These are phyloP conservation scores for Anethum foeniculum DNA, from an alignment of 140 eudicot species.

Conservation along the genomic window DNA sequence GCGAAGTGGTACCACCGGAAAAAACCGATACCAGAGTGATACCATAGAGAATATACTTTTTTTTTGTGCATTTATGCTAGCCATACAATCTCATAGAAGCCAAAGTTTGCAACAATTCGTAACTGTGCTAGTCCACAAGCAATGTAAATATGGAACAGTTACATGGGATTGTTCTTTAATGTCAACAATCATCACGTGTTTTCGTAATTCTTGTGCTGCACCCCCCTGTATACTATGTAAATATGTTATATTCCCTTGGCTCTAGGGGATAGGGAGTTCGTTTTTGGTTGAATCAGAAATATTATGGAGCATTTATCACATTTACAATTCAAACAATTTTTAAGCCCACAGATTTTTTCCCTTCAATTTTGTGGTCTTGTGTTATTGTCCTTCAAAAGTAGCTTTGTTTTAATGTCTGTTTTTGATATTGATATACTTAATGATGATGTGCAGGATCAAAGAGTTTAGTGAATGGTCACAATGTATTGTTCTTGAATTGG, in stretches of 20 bases:
- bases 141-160: background rate
- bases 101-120: background rate
- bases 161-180: background rate
- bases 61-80: background rate
- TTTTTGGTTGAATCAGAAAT: background rate
- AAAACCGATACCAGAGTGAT: too few relatives aligned
- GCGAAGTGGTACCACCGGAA: too few relatives aligned
- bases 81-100: background rate
- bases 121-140: background rate
- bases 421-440: conserved; percentile 9
- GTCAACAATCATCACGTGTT: background rate
- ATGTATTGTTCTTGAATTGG: conserved; percentile 86
- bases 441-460: conserved; percentile 55
- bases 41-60: background rate
- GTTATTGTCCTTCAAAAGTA: background rate
- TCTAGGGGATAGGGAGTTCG: background rate
- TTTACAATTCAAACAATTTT: background rate
- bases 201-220: background rate
- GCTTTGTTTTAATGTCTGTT: background rate
- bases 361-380: background rate
- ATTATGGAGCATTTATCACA: background rate
- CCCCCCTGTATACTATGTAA: background rate
- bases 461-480: conserved; percentile 99
- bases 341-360: background rate
- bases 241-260: background rate